These are phyloP conservation scores for Dactylella cylindrospora DNA, from an alignment of 2,329 filamentous ascomycete species.

Conservation along the genomic window DNA sequence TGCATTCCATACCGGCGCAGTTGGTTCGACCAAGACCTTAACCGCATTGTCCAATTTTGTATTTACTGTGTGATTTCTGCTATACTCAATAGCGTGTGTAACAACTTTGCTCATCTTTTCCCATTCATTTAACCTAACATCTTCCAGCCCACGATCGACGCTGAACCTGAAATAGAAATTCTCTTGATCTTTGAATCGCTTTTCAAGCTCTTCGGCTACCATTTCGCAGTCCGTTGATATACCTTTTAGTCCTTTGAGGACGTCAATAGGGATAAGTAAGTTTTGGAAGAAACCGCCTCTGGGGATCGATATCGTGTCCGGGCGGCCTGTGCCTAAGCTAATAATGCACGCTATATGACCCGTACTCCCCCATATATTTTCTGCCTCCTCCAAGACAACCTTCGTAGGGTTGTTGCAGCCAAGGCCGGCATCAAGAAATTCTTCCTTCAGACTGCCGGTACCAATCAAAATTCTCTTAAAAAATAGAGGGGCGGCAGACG, in stretches of 20 bases:
- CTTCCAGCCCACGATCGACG: slow-evolving; percentile 51
- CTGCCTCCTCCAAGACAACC: slow-evolving; percentile 49
- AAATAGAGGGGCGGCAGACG: not conserved
- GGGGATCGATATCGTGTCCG: slow-evolving; percentile 10
- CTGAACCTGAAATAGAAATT: slow-evolving; percentile 52
- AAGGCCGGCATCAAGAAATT: slow-evolving; percentile 51
- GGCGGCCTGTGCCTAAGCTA: slow-evolving; percentile 48
- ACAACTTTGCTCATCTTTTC: slow-evolving; percentile 44
- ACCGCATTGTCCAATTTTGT: not conserved
- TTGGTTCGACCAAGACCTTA: not conserved
- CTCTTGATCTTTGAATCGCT: slow-evolving; percentile 16
- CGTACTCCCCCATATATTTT: slow-evolving; percentile 44
- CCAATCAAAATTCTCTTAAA: not conserved
- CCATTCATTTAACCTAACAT: slow-evolving; percentile 51
- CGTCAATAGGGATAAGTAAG: not conserved
- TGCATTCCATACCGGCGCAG: too few relatives aligned
- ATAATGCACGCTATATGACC: slow-evolving; percentile 45
- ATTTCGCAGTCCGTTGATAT: slow-evolving; percentile 47
- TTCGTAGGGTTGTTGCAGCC: slow-evolving; percentile 52
- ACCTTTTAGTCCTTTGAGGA: slow-evolving; percentile 21
- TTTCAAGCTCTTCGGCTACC: slow-evolving; percentile 38
- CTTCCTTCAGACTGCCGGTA: not conserved
- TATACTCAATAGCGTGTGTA: not conserved
- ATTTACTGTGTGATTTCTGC: not conserved
- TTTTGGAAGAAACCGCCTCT: slow-evolving; percentile 5